Conservation (phyloP, 768 basidiomycete species). For the Dendrothele bispora region DNA sequence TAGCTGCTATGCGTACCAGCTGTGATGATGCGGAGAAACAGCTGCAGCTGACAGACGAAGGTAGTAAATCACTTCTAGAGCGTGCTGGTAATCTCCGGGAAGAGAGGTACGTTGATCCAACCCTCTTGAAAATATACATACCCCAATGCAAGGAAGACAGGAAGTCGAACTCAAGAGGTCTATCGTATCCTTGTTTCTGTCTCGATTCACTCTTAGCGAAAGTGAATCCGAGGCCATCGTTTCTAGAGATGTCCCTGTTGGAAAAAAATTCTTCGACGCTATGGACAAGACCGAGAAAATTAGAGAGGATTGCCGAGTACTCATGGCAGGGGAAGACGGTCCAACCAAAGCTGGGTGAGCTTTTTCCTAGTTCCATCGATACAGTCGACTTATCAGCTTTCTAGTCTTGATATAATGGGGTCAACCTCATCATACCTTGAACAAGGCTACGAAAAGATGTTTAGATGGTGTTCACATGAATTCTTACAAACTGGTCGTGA, state of each 20-base stretch:
- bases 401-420: constrained; percentile 86
- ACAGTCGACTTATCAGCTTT: not conserved
- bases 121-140: not conserved
- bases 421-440: constrained; percentile 81
- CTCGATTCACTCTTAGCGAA: constrained; percentile 80
- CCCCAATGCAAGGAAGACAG: constrained; percentile 42
- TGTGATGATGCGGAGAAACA: constrained; percentile 86
- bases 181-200: constrained; percentile 78
- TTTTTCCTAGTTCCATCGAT: not conserved
- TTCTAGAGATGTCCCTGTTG: constrained; percentile 77
- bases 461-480: constrained; percentile 83
- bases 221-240: constrained; percentile 73
- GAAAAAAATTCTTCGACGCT: constrained; percentile 72
- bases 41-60: constrained; percentile 69
- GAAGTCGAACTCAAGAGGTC: constrained; percentile 69
- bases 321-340: constrained; percentile 84
- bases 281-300: constrained; percentile 88
- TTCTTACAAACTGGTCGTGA: constrained; percentile 80
- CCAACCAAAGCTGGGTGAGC: constrained; percentile 74
- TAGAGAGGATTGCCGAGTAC: constrained; percentile 77
- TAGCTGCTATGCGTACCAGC: constrained; percentile 74
- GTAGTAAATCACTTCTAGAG: constrained; percentile 79
- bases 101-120: constrained; percentile 56
- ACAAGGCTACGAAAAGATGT: constrained; percentile 86
- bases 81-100: constrained; percentile 74